Evolutionary conservation across 129 eudicot species (phyloP), one percentile per base, ranked within the genome.

Genomic region (Artemisia annua): DNA sequence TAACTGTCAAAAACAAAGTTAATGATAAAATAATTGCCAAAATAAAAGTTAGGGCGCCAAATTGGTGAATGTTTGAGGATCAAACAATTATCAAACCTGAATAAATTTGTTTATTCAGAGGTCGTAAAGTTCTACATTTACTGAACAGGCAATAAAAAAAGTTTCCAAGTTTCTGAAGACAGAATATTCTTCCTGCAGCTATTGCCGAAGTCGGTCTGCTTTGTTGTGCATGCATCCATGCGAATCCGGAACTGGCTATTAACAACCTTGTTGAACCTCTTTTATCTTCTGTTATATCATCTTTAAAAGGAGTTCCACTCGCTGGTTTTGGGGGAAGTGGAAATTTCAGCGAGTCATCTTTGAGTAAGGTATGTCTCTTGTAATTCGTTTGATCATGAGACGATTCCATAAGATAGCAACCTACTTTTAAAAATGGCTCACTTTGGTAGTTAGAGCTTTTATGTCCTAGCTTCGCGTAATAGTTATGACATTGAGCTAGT

Each of bases 181-280:
- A n/a, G 71, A 95, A 91, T 86, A 95, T 95, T 78, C 96, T 95
- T 72, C 97, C 97, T 49, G 99, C 97, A 70, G 99, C 99, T 56
- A 89, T 95, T 69, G 96, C 96, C 9, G 99, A 95, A 84, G 95
- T 95, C 70, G 99, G 99, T 69, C 88, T 90, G 55, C 99, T 95
- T 50, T 95, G 99, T 69, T 88, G 96, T 85, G 97, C 99, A 48
- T 95, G 97, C 71, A 86, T 95, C 64, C 91, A 90, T 66, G 83
- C 99, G 75, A 86, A 90, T 77, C 97, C 99, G 26, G 84, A 85
- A 51, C 80, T 83, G 74, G 96, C 99, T 35, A 86, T 82, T 71
- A 81, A 73, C 80, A 93, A 90, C 67, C 87, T 95, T 56, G 76
- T 95, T 74, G 92, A 91, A 80, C 99, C 99, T 58, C 72, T 95